Percentiles rank a stretch among this genome's conserved stretches.
Evolutionary conservation across 257 asterid genomes (phyloP).

Genomic region (Eustoma russellianum): DNA sequence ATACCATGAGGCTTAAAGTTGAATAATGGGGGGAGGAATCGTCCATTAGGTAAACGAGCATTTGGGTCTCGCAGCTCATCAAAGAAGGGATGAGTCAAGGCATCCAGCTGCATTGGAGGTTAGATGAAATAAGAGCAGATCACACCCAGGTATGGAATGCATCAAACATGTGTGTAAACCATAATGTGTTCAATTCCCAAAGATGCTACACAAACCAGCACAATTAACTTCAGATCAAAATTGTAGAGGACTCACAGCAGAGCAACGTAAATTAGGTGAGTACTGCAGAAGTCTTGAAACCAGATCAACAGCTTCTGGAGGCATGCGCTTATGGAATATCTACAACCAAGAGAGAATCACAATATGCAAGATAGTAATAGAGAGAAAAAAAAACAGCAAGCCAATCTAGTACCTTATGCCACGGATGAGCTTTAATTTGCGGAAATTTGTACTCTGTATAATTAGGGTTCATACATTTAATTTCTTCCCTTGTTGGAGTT

Average conservation of each 20-base stretch:
- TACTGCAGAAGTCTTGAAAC: conserved; percentile 53
- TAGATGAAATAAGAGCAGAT: no score
- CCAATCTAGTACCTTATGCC: conserved; percentile 41
- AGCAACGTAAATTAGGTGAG: conserved; percentile 48
- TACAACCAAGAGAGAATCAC: conserved; percentile 6
- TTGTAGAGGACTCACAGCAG: conserved; percentile 36
- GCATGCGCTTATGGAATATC: conserved; percentile 56
- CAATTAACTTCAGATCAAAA: background rate
- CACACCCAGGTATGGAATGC: no score
- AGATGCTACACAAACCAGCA: no score
- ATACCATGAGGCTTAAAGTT: conserved; percentile 52
- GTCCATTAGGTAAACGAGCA: conserved; percentile 46
- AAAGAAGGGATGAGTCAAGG: conserved; percentile 40
- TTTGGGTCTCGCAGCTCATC: conserved; percentile 51
- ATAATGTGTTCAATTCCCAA: no score
- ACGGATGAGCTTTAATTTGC: conserved; percentile 58
- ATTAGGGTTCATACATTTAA: conserved; percentile 60
- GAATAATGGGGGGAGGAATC: conserved; percentile 49
- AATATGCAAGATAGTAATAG: background rate
- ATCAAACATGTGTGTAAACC: no score
- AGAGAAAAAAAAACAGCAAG: background rate
- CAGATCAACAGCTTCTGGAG: conserved; percentile 60
- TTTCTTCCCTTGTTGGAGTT: conserved; percentile 58
- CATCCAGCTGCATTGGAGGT: conserved; percentile 33
- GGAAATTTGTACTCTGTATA: conserved; percentile 53